These are phyloP conservation scores for Xylariaceae sp. DNA, from an alignment of 2,329 filamentous ascomycete genomes.

Conservation along the genomic window DNA sequence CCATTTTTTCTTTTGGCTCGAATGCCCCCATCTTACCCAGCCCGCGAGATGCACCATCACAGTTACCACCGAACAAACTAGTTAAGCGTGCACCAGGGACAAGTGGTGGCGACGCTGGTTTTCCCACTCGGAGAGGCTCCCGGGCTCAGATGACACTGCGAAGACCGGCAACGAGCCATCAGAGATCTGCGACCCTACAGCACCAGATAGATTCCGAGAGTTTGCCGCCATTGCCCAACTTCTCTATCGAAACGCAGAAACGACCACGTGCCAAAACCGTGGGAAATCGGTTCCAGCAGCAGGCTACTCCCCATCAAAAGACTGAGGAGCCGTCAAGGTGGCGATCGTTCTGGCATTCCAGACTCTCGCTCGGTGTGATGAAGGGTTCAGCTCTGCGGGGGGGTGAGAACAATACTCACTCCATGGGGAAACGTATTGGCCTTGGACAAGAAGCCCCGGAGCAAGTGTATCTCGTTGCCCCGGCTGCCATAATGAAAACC, in stretches of 20 bases:
- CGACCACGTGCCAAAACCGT: constrained; percentile 32
- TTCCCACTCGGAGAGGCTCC: constrained; percentile 46
- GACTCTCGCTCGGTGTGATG: constrained; percentile 24
- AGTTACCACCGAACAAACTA: constrained; percentile 68
- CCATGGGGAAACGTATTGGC: constrained; percentile 30
- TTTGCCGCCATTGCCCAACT: constrained; percentile 26
- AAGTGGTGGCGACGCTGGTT: constrained; percentile 43
- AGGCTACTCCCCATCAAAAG: constrained; percentile 8
- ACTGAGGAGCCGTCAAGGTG: constrained; percentile 35
- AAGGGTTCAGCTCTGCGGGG: constrained; percentile 24
- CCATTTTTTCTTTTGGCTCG: constrained; percentile 66
- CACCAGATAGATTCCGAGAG: constrained; percentile 36
- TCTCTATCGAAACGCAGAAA: constrained; percentile 34
- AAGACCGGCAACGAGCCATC: constrained; percentile 75
- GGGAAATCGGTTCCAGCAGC: constrained; percentile 13
- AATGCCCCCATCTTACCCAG: constrained; percentile 60
- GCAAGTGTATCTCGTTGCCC: constrained; percentile 38
- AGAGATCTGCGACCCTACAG: constrained; percentile 69
- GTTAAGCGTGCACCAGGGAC: constrained; percentile 69
- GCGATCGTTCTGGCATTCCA: constrained; percentile 58
- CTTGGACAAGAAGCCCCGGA: constrained; percentile 32
- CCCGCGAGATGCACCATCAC: constrained; percentile 37
- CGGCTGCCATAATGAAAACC: constrained; percentile 26
- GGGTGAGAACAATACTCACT: constrained; percentile 27
- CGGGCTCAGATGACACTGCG: constrained; percentile 65